These are phyloP conservation scores for Byssochlamys sp. DNA, from an alignment of 2,329 filamentous ascomycete species.

Conservation along the genomic window DNA sequence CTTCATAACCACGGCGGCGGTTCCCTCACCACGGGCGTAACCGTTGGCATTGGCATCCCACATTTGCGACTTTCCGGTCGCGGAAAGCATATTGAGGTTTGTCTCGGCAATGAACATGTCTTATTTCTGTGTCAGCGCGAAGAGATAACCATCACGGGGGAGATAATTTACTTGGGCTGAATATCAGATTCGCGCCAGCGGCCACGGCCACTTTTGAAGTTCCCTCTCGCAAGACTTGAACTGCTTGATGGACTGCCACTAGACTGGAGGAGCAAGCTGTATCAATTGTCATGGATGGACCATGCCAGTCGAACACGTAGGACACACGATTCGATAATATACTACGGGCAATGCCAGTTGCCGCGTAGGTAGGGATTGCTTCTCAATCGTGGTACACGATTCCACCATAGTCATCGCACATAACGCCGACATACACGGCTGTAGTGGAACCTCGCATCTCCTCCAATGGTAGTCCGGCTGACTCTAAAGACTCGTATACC, in stretches of 20 bases:
- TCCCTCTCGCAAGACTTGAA: conserved; percentile 19
- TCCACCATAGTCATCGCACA: conserved; percentile 16
- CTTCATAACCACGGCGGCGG: conserved; percentile 45
- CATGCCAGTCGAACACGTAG: conserved; percentile 32
- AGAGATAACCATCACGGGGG: not conserved
- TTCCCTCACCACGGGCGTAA: conserved; percentile 45
- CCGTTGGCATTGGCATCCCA: conserved; percentile 41
- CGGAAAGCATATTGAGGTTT: conserved; percentile 39
- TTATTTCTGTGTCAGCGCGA: not conserved
- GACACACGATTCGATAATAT: conserved; percentile 34
- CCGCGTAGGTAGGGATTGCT: conserved; percentile 7
- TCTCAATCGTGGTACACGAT: conserved; percentile 11
- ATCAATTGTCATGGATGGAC: conserved; percentile 37
- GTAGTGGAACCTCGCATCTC: conserved; percentile 16
- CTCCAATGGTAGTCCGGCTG: conserved; percentile 11
- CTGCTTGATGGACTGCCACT: conserved; percentile 26
- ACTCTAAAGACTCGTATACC: conserved; percentile 31
- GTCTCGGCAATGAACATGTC: conserved; percentile 22
- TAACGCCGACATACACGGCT: conserved; percentile 18
- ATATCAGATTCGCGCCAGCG: conserved; percentile 16
- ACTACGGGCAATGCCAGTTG: conserved; percentile 24
- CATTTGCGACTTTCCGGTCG: conserved; percentile 44
- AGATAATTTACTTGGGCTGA: conserved; percentile 14
- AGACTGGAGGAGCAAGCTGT: conserved; percentile 40
- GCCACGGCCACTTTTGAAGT: conserved; percentile 19